Evolutionary conservation across 169 alveolate species (phyloP), one percentile per base, ranked within the genome.

Genomic region (Perkinsus olseni): DNA sequence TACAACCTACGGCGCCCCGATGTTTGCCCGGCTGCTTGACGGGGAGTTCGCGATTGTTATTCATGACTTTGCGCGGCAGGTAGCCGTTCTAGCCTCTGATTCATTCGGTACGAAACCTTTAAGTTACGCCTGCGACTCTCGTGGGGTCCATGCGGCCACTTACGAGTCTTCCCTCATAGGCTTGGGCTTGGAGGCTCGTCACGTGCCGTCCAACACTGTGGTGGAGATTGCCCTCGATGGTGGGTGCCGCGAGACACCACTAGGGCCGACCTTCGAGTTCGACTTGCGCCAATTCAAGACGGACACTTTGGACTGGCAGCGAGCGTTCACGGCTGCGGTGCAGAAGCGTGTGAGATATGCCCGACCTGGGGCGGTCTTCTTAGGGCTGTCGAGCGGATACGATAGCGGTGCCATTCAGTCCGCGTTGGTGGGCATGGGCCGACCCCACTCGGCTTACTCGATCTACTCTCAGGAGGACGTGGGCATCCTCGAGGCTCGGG

Each of bases 121-220:
- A 20, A 39, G n/a, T 38, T 91, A 36, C 31, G 74, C 74, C 1
- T n/a, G 62, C 39, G 74, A 74, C 38, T n/a, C 82, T 38, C 62
- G 74, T 0, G 74, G 74, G 10, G 39, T 91, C 38, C 62, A n/a
- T 20, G 93, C n/a, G 17, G 93, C 93, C 38, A 39, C 74, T 28
- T 91, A 91, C 90, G 31, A 74, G 38, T 91, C 93, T 38, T 31
- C 93, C 0, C 74, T 91, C 51, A 45, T 17, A 45, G 24, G 17
- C 17, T 17, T 45, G 17, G 62, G 17, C 24, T 17, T 45, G 62
- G 39, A 45, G 28, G 92, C 93, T 34, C 45, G 91, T 40, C 93
- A 40, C 93, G 95, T 92, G 74, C 94, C 91, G 17, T 94, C 95
- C 82, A 94, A 94, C 39, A 38, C 92, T 50, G 91, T 94, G 38